Evolutionary conservation across 176 grass and related monocot genomes (phyloP).

Genomic region (Pontederia crassipes): DNA sequence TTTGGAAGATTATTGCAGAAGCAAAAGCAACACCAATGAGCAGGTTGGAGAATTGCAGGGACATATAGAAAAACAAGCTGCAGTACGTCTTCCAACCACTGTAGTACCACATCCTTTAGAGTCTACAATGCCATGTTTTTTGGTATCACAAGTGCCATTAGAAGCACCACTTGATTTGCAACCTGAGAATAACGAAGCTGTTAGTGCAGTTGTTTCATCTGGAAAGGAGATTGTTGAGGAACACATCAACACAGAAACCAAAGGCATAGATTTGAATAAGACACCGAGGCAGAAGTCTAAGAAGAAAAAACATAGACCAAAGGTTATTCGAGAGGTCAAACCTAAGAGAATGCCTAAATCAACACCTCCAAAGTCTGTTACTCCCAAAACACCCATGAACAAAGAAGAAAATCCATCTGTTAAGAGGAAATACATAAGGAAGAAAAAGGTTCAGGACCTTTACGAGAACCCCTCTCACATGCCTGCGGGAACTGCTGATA

Average conservation of each 20-base stretch:
- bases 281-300: conserved; percentile 43
- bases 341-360: conserved; percentile 32
- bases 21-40: background rate
- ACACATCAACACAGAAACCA: conserved; percentile 5
- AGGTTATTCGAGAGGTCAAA: conserved; percentile 56
- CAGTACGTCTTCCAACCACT: conserved; percentile 6
- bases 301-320: conserved; percentile 63
- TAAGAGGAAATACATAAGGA: conserved; percentile 81
- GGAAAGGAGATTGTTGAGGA: conserved; percentile 18
- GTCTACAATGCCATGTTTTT: background rate
- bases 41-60: background rate
- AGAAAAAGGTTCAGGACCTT: conserved; percentile 20
- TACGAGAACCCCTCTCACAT: background rate
- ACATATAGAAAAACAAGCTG: background rate
- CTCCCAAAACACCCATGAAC: conserved; percentile 16
- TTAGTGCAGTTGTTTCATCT: conserved; percentile 9
- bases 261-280: conserved; percentile 41
- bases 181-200: background rate
- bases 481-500: background rate
- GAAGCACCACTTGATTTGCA: conserved; percentile 14
- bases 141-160: background rate
- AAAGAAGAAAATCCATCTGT: conserved; percentile 28
- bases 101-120: background rate
- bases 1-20: background rate
- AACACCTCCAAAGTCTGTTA: conserved; percentile 29